These are phyloP conservation scores for Obba rivulosa DNA, from an alignment of 768 basidiomycete species.

Conservation along the genomic window DNA sequence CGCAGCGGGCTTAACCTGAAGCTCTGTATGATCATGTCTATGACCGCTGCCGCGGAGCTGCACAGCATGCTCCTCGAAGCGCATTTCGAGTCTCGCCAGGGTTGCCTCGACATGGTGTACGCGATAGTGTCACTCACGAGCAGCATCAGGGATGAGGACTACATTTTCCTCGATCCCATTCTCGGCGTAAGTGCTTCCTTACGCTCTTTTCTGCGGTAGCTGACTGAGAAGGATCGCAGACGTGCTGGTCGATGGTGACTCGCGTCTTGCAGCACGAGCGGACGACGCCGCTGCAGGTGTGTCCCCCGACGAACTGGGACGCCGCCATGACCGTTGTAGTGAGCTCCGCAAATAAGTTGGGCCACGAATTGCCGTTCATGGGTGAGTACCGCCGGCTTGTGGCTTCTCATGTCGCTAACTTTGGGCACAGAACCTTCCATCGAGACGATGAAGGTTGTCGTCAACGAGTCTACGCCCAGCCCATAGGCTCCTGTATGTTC, in stretches of 20 bases:
- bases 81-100: slow-evolving; percentile 18
- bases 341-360: slow-evolving; percentile 12
- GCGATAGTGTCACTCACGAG: slow-evolving; percentile 19
- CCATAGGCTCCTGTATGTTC: too few species aligned
- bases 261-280: slow-evolving; percentile 14
- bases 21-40: slow-evolving; percentile 18
- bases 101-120: slow-evolving; percentile 14
- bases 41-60: slow-evolving; percentile 19
- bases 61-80: slow-evolving; percentile 16
- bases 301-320: slow-evolving; percentile 2
- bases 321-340: slow-evolving; percentile 9
- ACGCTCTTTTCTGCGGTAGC: not conserved
- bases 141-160: slow-evolving; percentile 19
- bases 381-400: slow-evolving; percentile 4
- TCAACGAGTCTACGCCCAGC: too few species aligned
- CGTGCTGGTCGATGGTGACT: slow-evolving; percentile 18
- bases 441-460: slow-evolving; percentile 2
- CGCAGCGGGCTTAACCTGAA: slow-evolving; percentile 16
- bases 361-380: slow-evolving; percentile 14
- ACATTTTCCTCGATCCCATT: slow-evolving; percentile 18
- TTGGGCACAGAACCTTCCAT: slow-evolving; percentile 1
- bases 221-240: slow-evolving; percentile 4
- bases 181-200: slow-evolving; percentile 14
- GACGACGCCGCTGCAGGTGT: not conserved
- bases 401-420: not conserved